phyloP scores from a whole-genome alignment of 1,284 basidiomycete genomes.

The Sporisorium reilianum region DNA sequence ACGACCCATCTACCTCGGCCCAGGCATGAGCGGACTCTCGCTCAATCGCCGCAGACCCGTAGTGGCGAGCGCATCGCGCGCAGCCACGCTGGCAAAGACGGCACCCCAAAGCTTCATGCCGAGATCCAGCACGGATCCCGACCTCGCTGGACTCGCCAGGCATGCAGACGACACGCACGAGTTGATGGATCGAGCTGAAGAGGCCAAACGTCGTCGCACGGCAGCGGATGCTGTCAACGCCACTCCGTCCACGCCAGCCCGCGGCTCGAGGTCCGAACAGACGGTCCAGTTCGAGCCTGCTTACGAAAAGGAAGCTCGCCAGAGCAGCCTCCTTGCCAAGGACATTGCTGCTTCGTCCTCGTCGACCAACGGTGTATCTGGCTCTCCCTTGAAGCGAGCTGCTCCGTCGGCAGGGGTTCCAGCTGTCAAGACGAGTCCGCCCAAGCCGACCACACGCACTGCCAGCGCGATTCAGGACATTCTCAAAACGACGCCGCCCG shows the following conservation, averaged over 20 bases:
- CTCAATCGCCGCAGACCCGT: conserved; percentile 38
- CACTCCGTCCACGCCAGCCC: neutral
- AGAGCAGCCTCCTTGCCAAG: conserved; percentile 46
- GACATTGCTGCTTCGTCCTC: conserved; percentile 21
- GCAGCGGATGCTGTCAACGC: neutral
- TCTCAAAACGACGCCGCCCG: conserved; percentile 50
- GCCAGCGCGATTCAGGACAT: conserved; percentile 57
- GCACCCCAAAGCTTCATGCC: conserved; percentile 18
- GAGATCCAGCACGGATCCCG: conserved; percentile 43
- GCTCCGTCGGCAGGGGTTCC: conserved; percentile 24
- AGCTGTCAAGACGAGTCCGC: conserved; percentile 17
- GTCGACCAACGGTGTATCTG: neutral
- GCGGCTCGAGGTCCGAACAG: conserved; percentile 4
- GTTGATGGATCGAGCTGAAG: conserved; percentile 26
- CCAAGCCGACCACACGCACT: conserved; percentile 43
- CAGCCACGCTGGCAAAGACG: conserved; percentile 19
- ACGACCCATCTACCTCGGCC: conserved; percentile 48
- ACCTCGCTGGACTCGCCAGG: conserved; percentile 19
- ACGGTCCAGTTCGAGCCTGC: conserved; percentile 36
- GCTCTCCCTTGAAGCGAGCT: conserved; percentile 33
- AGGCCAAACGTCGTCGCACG: conserved; percentile 44
- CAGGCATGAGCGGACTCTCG: conserved; percentile 50
- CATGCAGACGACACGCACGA: conserved; percentile 25
- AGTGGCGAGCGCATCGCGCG: conserved; percentile 36
- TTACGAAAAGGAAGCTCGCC: conserved; percentile 28